Evolutionary conservation across 2,329 filamentous ascomycete genomes (phyloP), one percentile per base, ranked within the genome.

Genomic region (Fusarium palustre): DNA sequence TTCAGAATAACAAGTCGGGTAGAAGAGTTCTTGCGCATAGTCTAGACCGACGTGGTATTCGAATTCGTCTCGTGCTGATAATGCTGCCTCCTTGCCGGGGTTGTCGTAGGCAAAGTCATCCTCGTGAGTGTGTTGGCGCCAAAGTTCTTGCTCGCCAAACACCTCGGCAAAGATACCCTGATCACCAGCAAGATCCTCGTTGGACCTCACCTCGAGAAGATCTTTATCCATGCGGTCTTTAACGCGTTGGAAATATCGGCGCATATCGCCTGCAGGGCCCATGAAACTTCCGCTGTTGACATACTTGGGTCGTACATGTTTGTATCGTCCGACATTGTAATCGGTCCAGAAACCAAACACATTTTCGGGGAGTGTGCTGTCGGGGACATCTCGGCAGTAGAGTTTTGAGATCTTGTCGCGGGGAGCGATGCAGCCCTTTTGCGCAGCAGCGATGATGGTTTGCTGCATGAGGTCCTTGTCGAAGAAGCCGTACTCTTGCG

Each of bases 111-210:
- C 53, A 20, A 68, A 62, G 30, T 59, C 62, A 2, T 68, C 57
- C 13, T 55, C 42, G 22, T 64, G 58, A 9, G 70, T 43, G 10
- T 70, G 63, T 7, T 41, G 59, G 5, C 71, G 71, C 72, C 72
- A 75, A 10, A 68, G 49, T 31, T 75, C 69, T 46, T 75, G 73
- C 43, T 77, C 76, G 4, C 75, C 75, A 46, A 77, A 76, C 0
- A 79, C 66, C 47, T 78, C 72, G n/a, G 71, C 75, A 24, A 77
- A 74, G 16, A 79, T 65, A 13, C 76, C 76, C 49, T 79, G 77
- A 33, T 79, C 77, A 20, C 76, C 75, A 13, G 64, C 69, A 2
- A 78, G 63, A 9, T 69, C 49, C 7, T 58, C 46, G 3, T 52
- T 55, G 1, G 63, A 61, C 7, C 34, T 28, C 10, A 73, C 43